These are phyloP conservation scores for Nannizzia gypsea DNA, from an alignment of 2,329 filamentous ascomycete species.

Conservation along the genomic window DNA sequence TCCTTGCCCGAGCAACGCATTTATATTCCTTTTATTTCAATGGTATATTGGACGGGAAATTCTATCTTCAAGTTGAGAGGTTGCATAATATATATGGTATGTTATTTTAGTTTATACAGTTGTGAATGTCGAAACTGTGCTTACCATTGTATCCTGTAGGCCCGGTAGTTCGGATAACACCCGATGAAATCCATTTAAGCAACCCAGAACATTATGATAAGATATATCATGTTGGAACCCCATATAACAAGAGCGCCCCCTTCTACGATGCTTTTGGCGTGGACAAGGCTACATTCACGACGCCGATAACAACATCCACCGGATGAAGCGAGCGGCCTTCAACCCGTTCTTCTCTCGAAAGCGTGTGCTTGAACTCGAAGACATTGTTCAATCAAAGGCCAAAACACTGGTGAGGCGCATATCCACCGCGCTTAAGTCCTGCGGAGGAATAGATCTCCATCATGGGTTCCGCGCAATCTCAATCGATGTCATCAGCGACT, in stretches of 20 bases:
- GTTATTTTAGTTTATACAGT: background rate
- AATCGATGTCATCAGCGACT: constrained; percentile 5
- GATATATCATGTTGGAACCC: constrained; percentile 17
- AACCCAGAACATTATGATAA: constrained; percentile 17
- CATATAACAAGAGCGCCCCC: constrained; percentile 16
- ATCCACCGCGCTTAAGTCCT: constrained; percentile 10
- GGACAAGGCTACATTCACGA: constrained; percentile 23
- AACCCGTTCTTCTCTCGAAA: constrained; percentile 20
- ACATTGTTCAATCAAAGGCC: constrained; percentile 16
- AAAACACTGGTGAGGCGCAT: constrained; percentile 18
- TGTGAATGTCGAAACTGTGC: background rate
- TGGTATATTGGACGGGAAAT: background rate
- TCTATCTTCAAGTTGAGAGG: constrained; percentile 1
- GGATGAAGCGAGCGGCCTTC: constrained; percentile 18
- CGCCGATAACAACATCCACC: constrained; percentile 18
- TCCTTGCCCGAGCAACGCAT: background rate
- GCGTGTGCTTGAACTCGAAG: constrained; percentile 15
- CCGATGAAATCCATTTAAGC: constrained; percentile 12
- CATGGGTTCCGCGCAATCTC: background rate
- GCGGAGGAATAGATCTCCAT: background rate
- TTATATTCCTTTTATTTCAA: constrained; percentile 5
- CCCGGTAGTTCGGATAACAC: constrained; percentile 14
- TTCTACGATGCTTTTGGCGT: constrained; percentile 21
- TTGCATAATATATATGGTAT: background rate
- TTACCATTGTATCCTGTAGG: constrained; percentile 3